A percentile compares a stretch with the other conserved stretches of the same genome.
These are phyloP conservation scores for Podaxis rugospora DNA, from an alignment of 768 basidiomycete species.

Conservation along the genomic window DNA sequence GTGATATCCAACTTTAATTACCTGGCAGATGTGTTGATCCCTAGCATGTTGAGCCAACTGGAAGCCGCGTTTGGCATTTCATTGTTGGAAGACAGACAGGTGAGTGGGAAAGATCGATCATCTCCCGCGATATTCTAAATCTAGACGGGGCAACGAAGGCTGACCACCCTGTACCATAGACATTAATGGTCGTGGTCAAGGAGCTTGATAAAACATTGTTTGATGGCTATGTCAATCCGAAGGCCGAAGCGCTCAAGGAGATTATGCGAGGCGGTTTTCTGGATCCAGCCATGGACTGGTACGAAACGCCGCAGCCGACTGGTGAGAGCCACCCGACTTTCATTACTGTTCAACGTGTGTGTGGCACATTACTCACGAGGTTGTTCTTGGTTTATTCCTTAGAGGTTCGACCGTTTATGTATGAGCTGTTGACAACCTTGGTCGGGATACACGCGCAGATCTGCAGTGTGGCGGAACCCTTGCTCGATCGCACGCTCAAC, in stretches of 20 bases:
- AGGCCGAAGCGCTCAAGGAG: constrained; percentile 58
- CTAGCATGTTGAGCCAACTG: constrained; percentile 75
- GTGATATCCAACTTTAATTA: constrained; percentile 87
- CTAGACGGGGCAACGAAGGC: not conserved
- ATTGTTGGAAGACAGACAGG: constrained; percentile 70
- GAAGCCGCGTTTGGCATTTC: constrained; percentile 71
- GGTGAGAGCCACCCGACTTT: constrained; percentile 42
- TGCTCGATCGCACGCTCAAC: constrained; percentile 80
- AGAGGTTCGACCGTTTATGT: constrained; percentile 96
- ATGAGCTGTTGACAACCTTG: constrained; percentile 79
- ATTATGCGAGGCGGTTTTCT: constrained; percentile 80
- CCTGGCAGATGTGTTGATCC: constrained; percentile 65
- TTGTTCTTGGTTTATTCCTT: constrained; percentile 1
- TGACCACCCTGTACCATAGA: constrained; percentile 33
- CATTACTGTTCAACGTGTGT: constrained; percentile 3
- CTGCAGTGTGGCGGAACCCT: constrained; percentile 68
- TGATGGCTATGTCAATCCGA: constrained; percentile 81
- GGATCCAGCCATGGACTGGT: constrained; percentile 85
- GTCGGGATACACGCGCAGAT: constrained; percentile 93
- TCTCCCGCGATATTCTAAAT: constrained; percentile 9
- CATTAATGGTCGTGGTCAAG: constrained; percentile 70
- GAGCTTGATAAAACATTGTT: constrained; percentile 89
- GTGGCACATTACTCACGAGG: constrained; percentile 9
- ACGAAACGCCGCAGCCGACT: constrained; percentile 86
- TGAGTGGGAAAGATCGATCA: constrained; percentile 22